These are phyloP conservation scores for Rubia tinctorum DNA, from an alignment of 305 asterid genomes.

Conservation along the genomic window DNA sequence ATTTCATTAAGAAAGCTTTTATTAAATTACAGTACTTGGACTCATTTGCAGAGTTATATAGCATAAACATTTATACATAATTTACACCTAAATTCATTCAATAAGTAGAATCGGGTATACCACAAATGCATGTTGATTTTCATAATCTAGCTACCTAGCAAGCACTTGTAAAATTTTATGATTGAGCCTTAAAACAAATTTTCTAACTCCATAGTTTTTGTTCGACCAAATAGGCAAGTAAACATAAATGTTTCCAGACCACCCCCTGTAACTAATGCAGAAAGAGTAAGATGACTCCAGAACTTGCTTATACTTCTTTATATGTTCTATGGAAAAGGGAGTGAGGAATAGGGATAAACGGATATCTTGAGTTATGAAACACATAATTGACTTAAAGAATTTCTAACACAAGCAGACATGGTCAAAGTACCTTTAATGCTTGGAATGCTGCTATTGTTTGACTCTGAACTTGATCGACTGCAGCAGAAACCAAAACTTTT, in stretches of 20 bases:
- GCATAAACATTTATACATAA: background rate
- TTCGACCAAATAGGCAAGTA: slow-evolving; percentile 1
- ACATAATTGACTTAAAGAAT: background rate
- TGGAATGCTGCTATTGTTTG: slow-evolving; percentile 87
- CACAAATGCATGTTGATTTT: slow-evolving; percentile 3
- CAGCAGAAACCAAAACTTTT: slow-evolving; percentile 93
- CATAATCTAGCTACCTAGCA: background rate
- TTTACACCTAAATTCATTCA: background rate
- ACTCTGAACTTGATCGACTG: slow-evolving; percentile 80
- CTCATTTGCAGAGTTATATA: background rate
- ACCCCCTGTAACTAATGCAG: background rate
- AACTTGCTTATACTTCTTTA: background rate
- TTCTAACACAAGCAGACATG: slow-evolving; percentile 6
- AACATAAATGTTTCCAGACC: background rate
- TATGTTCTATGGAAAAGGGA: background rate
- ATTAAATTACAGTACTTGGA: background rate
- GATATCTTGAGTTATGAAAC: background rate
- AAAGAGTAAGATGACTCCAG: slow-evolving; percentile 1
- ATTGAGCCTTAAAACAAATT: background rate
- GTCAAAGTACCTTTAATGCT: slow-evolving; percentile 70
- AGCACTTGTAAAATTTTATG: background rate
- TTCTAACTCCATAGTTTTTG: background rate
- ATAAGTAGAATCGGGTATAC: background rate
- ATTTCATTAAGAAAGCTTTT: slow-evolving; percentile 6
- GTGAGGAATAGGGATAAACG: background rate